Evolutionary conservation across 768 basidiomycete genomes (phyloP), one percentile per base, ranked within the genome.

Genomic region (Rhizopogon vesiculosus): DNA sequence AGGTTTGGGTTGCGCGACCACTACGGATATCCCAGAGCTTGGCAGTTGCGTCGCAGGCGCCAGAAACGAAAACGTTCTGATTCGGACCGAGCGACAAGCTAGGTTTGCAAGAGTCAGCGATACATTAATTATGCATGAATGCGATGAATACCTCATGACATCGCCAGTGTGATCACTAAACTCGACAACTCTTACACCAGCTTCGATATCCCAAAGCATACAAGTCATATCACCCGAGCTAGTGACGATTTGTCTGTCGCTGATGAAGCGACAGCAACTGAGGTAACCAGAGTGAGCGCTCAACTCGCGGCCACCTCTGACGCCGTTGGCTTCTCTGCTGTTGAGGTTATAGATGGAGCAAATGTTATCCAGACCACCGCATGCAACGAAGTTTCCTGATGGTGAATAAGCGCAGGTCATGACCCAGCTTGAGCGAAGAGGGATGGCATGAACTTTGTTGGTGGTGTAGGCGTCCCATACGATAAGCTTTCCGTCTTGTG

Each of bases 391-490:
- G 72, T 91, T 95, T 49, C 97, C 96, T 16, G 91, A 92, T 5
- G 97, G 96, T 19, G 97, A 88, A 74, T 98, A 98, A 50, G 96
- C 96, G 70, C 96, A 99, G 51, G 96, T 99, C 96, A 99, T 99
- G 75, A 99, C 96, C 96, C 96, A 99, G 68, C 91, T 93, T 45
- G 94, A 97, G 51, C 96, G 87, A 45, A 99, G 78, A 50, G 96
- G 96, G 70, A 99, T 99, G 63, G 96, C 96, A 68, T 99, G 97
- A 57, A 99, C 96, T 78, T 99, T 99, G 83, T 99, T 99, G 56
- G 95, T 97, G n/a, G 96, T 98, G 74, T 98, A 98, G 50, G 96
- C 96, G 73, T 99, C 96, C 96, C 96, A 99, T 53, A 99, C 96
- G 69, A 99, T 98, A 56, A 99, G 84, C 73, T 99, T 99, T 52